Evolutionary conservation across 148 eudicot genomes (phyloP).

Genomic region (Spergularia bocconei): DNA sequence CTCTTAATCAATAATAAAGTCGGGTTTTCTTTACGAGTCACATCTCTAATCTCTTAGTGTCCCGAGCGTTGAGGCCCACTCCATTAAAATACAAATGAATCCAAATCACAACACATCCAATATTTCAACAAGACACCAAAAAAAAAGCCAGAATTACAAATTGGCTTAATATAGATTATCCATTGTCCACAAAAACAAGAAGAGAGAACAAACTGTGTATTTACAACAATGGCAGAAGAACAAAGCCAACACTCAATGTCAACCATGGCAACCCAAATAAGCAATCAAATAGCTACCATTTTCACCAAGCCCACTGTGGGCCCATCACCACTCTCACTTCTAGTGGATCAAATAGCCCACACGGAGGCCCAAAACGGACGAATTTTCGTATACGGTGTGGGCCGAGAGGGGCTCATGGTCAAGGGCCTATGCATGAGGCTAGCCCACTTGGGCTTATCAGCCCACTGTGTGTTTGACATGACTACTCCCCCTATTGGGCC

Average conservation of each 20-base stretch:
- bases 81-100: neutral
- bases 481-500: constrained; percentile 77
- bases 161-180: neutral
- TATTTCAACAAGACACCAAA: neutral
- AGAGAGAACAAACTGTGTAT: neutral
- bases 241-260: constrained; percentile 24
- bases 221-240: constrained; percentile 35
- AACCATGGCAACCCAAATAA: constrained; percentile 59
- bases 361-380: constrained; percentile 38
- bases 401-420: constrained; percentile 90
- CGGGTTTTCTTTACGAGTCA: neutral
- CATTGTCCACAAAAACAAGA: neutral
- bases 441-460: constrained; percentile 63
- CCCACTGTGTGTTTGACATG: constrained; percentile 88
- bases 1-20: too few relatives aligned
- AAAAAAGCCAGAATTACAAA: neutral
- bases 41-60: too few relatives aligned
- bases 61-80: neutral
- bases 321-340: constrained; percentile 44
- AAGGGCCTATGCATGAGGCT: constrained; percentile 83
- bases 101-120: neutral
- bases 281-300: constrained; percentile 64
- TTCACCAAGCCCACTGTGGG: constrained; percentile 54
- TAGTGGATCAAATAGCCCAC: constrained; percentile 50
- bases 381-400: constrained; percentile 85